A percentile compares a stretch with the other conserved stretches of the same genome.
Conservation (phyloP, 2,329 filamentous ascomycete genomes). For the Harringtonia lauricola region DNA sequence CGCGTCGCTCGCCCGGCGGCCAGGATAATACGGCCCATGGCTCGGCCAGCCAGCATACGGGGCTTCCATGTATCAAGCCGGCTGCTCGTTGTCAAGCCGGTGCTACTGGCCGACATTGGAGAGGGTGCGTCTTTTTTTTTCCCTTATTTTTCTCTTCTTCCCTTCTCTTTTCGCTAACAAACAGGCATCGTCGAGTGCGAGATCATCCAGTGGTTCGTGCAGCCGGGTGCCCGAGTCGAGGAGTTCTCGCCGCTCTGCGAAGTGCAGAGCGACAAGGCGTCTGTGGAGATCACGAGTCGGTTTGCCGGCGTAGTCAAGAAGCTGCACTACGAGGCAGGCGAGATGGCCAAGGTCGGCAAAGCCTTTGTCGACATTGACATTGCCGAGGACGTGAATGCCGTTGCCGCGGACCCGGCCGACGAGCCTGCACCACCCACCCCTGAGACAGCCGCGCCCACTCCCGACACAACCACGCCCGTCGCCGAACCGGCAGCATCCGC, state of each 20-base stretch:
- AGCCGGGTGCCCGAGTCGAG: constrained; percentile 88
- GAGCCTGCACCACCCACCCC: not conserved
- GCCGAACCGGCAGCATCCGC: not conserved
- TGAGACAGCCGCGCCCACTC: too few relatives aligned
- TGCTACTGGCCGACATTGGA: constrained; percentile 74
- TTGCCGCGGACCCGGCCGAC: not conserved
- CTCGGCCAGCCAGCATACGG: too few relatives aligned
- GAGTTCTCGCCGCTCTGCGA: constrained; percentile 98
- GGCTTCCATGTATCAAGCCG: constrained; percentile 37
- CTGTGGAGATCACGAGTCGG: constrained; percentile 83
- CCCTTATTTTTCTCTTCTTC: not conserved
- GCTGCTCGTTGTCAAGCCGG: constrained; percentile 59
- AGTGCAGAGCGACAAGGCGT: constrained; percentile 95
- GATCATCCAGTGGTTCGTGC: constrained; percentile 98
- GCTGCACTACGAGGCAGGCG: constrained; percentile 87
- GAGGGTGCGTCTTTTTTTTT: constrained; percentile 42
- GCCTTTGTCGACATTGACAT: constrained; percentile 93
- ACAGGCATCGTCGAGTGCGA: constrained; percentile 95
- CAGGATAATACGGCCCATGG: too few relatives aligned
- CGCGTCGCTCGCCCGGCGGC: too few relatives aligned
- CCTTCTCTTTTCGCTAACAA: too few relatives aligned
- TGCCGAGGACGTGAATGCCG: constrained; percentile 51
- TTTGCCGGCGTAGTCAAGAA: constrained; percentile 95
- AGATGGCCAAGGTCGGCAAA: constrained; percentile 93
- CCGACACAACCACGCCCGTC: too few relatives aligned